Percentiles rank a stretch among this genome's conserved stretches.
phyloP scores from a whole-genome alignment of 2,329 filamentous ascomycete species.

The Verticillium albo-atrum region DNA sequence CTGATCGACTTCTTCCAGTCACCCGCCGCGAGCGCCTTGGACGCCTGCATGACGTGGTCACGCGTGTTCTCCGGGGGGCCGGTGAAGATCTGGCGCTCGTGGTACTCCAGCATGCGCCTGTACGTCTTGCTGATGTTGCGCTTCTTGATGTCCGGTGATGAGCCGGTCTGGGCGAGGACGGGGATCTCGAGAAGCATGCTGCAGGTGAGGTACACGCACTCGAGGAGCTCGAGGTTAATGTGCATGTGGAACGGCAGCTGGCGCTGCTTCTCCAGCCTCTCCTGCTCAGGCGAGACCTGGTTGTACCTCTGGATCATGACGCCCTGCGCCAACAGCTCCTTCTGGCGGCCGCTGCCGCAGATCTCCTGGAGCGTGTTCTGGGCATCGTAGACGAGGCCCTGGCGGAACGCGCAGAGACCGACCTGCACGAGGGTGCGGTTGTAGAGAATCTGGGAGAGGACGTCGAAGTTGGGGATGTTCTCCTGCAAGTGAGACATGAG shows the following conservation, averaged over 20 bases:
- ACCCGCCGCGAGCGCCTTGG: constrained; percentile 90
- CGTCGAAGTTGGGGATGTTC: constrained; percentile 93
- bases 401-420: constrained; percentile 95
- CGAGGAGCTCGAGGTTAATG: constrained; percentile 97
- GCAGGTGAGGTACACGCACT: constrained; percentile 97
- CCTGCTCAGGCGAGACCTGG: constrained; percentile 95
- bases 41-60: constrained; percentile 98
- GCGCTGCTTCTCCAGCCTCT: constrained; percentile 92
- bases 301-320: constrained; percentile 97
- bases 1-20: constrained; percentile 97
- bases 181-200: constrained; percentile 99
- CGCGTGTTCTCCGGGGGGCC: constrained; percentile 97
- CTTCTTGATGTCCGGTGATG: constrained; percentile 95
- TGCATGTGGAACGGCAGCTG: constrained; percentile 99
- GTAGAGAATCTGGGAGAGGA: constrained; percentile 96
- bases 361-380: constrained; percentile 98
- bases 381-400: constrained; percentile 93
- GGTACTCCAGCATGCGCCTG: constrained; percentile 98
- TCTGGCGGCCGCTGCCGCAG: constrained; percentile 93
- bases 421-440: constrained; percentile 98
- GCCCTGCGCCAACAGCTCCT: constrained; percentile 95
- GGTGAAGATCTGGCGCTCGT: constrained; percentile 98
- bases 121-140: constrained; percentile 99
- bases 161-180: constrained; percentile 92
- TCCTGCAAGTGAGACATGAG: constrained; percentile 99